Evolutionary conservation across 257 asterid species (phyloP).

Genomic region (Rhazya stricta): DNA sequence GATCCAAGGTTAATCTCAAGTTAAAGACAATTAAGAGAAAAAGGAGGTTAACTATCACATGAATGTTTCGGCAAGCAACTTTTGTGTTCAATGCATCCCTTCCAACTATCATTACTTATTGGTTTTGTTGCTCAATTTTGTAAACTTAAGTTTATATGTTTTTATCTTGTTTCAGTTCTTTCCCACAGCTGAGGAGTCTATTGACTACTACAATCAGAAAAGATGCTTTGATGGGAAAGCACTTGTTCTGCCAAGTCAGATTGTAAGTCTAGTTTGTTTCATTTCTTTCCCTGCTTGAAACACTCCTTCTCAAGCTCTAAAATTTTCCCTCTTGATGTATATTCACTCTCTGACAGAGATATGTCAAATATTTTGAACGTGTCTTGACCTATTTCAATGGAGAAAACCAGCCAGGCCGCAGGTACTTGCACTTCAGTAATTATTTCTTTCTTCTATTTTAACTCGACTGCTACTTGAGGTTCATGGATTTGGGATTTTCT

Average conservation of each 20-base stretch:
- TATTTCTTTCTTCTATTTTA: not conserved
- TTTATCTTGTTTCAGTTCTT: slow-evolving; percentile 58
- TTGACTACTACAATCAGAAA: slow-evolving; percentile 93
- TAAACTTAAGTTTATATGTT: slow-evolving; percentile 12
- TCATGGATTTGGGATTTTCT: not conserved
- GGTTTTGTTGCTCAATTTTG: slow-evolving; percentile 5
- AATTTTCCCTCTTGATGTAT: not conserved
- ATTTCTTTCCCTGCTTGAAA: not conserved
- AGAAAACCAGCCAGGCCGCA: slow-evolving; percentile 95
- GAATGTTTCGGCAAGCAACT: not conserved
- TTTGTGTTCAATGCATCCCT: slow-evolving; percentile 2
- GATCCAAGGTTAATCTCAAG: not conserved
- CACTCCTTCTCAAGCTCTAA: not conserved
- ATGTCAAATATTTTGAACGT: slow-evolving; percentile 97
- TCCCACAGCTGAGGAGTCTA: slow-evolving; percentile 97
- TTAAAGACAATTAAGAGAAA: not conserved
- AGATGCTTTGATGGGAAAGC: slow-evolving; percentile 93
- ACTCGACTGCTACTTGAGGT: not conserved
- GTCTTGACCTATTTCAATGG: slow-evolving; percentile 79
- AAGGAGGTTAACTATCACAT: not conserved
- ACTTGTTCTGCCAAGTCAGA: slow-evolving; percentile 97
- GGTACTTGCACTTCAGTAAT: slow-evolving; percentile 36
- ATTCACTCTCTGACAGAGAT: slow-evolving; percentile 52
- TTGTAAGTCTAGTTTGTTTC: slow-evolving; percentile 45
- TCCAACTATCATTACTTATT: not conserved